Base-by-base conservation (phyloP, 2,329 filamentous ascomycete genomes). In the Fonsecaea nubica region DNA sequence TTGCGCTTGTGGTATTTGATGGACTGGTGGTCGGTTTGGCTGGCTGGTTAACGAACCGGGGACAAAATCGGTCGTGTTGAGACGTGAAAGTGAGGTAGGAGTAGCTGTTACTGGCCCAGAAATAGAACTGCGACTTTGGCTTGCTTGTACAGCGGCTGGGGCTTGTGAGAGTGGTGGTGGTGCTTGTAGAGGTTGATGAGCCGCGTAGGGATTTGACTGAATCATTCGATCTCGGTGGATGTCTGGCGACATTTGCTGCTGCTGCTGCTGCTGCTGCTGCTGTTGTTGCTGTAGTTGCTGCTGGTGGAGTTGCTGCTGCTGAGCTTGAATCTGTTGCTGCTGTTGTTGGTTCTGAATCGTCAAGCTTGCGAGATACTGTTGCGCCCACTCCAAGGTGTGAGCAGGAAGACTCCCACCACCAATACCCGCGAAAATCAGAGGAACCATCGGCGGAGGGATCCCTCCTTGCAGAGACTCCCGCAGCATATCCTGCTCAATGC, bases 401-500 rank as follows among this genome's bases (percentile, higher is more conserved):
- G 86, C 87, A 21, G 88, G 82, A 33, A 90, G 77, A 62, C 83
- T 81, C 40, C 87, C 87, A 45, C 88, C 89, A 54, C 85, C 85
- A 83, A 92, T 89, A 52, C 89, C 89, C 12, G 89, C 86, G 77
- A 93, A 92, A 30, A 93, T 87, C 66, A 92, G 80, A 6, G 91
- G 91, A 32, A 93, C 85, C 84, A 93, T 87, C 40, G 89, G 84
- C 12, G 90, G 90, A 9, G 91, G 90, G 58, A 93, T 87, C 10
- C 90, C 90, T 42, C 88, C 87, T 62, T 84, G 83, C 61, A 93
- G 77, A 2, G 90, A 90, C 25, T 90, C 88, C 62, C 85, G 83
- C 64, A 93, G 78, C 79, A 93, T 92, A 54, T 88, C 88, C 74
- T 90, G 86, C 77, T 93, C 91, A 63, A 92, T 84, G 73, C 84